Evolutionary conservation across 805 yeast genomes (phyloP).

Genomic region (Wickerhamomyces subpelliculosus): DNA sequence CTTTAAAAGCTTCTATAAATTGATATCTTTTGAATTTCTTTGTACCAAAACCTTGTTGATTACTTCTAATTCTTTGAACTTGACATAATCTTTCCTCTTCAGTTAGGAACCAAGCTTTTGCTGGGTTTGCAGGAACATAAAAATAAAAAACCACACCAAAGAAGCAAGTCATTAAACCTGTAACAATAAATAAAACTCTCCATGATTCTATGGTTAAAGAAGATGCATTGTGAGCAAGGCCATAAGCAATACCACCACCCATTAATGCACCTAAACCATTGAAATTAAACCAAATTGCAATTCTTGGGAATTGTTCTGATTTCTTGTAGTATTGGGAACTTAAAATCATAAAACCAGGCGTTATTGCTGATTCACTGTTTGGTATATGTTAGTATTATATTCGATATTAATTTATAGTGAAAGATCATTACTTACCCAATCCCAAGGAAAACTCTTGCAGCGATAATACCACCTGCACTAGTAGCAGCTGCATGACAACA

Average conservation of each 20-base stretch:
- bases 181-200: constrained; percentile 52
- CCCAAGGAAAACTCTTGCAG: constrained; percentile 45
- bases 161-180: constrained; percentile 51
- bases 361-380: too few relatives aligned
- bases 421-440: too few relatives aligned
- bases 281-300: constrained; percentile 37
- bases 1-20: constrained; percentile 42
- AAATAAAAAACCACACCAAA: constrained; percentile 40
- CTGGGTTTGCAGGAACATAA: constrained; percentile 53
- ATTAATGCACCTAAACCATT: constrained; percentile 41
- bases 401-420: too few relatives aligned
- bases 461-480: constrained; percentile 30
- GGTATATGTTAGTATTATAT: too few relatives aligned
- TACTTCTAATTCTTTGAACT: constrained; percentile 45
- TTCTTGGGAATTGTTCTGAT: constrained; percentile 36
- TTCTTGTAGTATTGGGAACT: constrained; percentile 54
- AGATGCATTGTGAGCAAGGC: constrained; percentile 32
- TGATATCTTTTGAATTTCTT: constrained; percentile 48
- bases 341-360: constrained; percentile 50
- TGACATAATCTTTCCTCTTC: constrained; percentile 40
- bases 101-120: constrained; percentile 37
- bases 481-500: constrained; percentile 46
- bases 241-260: constrained; percentile 51
- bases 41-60: constrained; percentile 55
- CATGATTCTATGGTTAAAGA: constrained; percentile 43